Evolutionary conservation across 140 eudicot genomes (phyloP).

Genomic region (Stevia rebaudiana): DNA sequence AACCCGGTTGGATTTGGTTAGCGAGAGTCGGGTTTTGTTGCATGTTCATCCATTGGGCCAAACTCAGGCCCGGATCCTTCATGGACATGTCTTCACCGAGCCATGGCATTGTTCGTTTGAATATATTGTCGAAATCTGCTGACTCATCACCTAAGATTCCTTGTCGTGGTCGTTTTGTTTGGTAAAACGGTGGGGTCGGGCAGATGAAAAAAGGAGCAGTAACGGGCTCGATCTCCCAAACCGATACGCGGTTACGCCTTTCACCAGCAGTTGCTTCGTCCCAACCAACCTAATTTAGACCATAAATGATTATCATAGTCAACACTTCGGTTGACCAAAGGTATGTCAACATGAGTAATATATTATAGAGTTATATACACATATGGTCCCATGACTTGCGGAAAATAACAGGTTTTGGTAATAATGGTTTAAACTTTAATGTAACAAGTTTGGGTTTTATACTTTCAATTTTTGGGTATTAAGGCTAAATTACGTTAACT

Average conservation of each 20-base stretch:
- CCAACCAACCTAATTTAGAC: slow-evolving; percentile 81
- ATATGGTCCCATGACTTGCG: no score
- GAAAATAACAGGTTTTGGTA: no score
- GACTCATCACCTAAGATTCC: slow-evolving; percentile 86
- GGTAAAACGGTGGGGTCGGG: slow-evolving; percentile 76
- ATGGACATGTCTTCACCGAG: slow-evolving; percentile 73
- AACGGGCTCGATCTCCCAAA: slow-evolving; percentile 97
- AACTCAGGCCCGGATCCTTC: slow-evolving; percentile 78
- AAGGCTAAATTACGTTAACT: no score
- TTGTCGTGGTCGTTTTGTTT: slow-evolving; percentile 70
- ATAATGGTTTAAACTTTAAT: no score
- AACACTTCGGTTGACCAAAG: slow-evolving; percentile 6
- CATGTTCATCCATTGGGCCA: slow-evolving; percentile 99
- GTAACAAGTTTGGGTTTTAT: no score
- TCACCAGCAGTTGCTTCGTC: slow-evolving; percentile 98
- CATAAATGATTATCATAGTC: slow-evolving; percentile 3
- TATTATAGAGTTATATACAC: no score
- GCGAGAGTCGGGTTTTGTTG: slow-evolving; percentile 63
- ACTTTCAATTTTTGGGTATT: no score
- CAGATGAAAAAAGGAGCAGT: slow-evolving; percentile 93
- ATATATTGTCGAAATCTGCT: slow-evolving; percentile 52
- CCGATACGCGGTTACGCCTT: slow-evolving; percentile 83
- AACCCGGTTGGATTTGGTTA: slow-evolving; percentile 62
- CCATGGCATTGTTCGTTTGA: slow-evolving; percentile 91
- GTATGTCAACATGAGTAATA: not conserved